Conservation (phyloP, 2,329 filamentous ascomycete species). For the Aspergillus sp. region DNA sequence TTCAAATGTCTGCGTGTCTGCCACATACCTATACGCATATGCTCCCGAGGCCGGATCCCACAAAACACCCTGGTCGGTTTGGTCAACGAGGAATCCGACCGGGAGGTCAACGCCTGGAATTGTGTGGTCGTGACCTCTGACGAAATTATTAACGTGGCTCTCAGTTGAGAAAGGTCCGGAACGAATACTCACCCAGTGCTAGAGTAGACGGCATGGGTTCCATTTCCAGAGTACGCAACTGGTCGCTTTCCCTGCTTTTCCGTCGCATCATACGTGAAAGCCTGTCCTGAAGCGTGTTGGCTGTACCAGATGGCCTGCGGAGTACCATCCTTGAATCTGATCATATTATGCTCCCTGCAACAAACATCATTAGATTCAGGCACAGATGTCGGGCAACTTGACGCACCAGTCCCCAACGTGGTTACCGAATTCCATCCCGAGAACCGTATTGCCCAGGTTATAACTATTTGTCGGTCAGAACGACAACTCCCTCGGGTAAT, state of each 20-base stretch:
- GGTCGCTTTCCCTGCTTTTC: conserved; percentile 57
- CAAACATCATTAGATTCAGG: neutral
- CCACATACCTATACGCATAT: conserved; percentile 57
- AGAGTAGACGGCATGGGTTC: conserved; percentile 66
- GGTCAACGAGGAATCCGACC: conserved; percentile 53
- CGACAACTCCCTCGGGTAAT: neutral
- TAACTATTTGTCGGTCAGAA: conserved; percentile 33
- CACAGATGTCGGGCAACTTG: neutral
- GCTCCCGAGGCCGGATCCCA: conserved; percentile 62
- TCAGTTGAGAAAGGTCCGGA: neutral
- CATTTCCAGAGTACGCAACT: conserved; percentile 59
- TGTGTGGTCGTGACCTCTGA: conserved; percentile 60
- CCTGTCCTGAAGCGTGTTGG: conserved; percentile 63
- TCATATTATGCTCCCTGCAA: conserved; percentile 64
- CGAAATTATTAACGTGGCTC: neutral
- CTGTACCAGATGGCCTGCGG: conserved; percentile 62
- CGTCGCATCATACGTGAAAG: conserved; percentile 58
- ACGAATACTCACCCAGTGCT: conserved; percentile 43
- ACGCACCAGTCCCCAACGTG: conserved; percentile 64
- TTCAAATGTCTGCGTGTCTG: conserved; percentile 43
- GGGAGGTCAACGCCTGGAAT: conserved; percentile 62
- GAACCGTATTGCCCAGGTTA: conserved; percentile 54
- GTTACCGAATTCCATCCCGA: conserved; percentile 53
- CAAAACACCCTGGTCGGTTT: conserved; percentile 53
- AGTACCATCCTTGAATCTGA: conserved; percentile 59